These are phyloP conservation scores for Chrysoporthe deuterocubensis DNA, from an alignment of 2,329 filamentous ascomycete genomes.

Conservation along the genomic window DNA sequence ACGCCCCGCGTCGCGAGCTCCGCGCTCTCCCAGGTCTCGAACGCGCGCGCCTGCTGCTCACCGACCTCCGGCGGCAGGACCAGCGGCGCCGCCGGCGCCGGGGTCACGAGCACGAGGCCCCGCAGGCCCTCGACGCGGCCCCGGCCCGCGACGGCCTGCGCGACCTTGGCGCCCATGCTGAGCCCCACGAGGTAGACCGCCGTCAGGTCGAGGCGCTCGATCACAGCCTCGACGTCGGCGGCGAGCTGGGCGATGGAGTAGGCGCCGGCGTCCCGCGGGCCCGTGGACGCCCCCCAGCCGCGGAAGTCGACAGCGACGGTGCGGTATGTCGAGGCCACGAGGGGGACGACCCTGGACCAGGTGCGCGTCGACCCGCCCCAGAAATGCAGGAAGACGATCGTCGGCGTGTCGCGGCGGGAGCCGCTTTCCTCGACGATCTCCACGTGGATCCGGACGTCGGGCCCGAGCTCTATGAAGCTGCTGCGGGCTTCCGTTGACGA, in stretches of 20 bases:
- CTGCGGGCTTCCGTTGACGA: neutral
- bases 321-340: constrained; percentile 30
- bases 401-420: neutral
- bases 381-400: constrained; percentile 42
- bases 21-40: constrained; percentile 35
- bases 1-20: constrained; percentile 40
- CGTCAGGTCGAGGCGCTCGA: constrained; percentile 29
- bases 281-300: constrained; percentile 43
- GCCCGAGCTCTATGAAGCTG: neutral
- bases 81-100: constrained; percentile 40
- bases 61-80: constrained; percentile 39
- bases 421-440: neutral
- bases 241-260: constrained; percentile 39
- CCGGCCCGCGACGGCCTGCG: constrained; percentile 33
- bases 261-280: constrained; percentile 32
- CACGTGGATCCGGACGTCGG: neutral
- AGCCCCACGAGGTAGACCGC: constrained; percentile 41
- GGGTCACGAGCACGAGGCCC: constrained; percentile 41
- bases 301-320: constrained; percentile 40
- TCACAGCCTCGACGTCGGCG: constrained; percentile 31
- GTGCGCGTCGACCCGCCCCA: constrained; percentile 43
- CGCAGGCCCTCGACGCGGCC: constrained; percentile 26
- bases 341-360: constrained; percentile 33
- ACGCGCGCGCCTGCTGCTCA: constrained; percentile 41
- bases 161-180: constrained; percentile 47